A percentile compares a stretch with the other conserved stretches of the same genome.
These are phyloP conservation scores for Coemansia sp. DNA, from an alignment of 192 early-diverging fungal genomes.

Conservation along the genomic window DNA sequence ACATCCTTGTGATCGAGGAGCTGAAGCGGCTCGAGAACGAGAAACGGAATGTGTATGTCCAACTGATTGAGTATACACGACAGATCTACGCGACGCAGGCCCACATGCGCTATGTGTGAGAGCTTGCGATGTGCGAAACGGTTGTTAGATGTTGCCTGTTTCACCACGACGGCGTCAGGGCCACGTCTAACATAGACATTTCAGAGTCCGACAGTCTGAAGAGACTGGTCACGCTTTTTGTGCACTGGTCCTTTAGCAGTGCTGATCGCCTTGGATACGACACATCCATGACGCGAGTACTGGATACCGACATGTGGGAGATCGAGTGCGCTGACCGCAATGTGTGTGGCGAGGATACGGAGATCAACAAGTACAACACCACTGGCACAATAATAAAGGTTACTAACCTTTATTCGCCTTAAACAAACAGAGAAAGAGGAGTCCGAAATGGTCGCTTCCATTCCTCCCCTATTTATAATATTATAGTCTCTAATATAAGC, in stretches of 20 bases:
- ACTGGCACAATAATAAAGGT: not conserved
- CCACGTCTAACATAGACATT: not conserved
- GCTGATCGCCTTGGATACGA: conserved; percentile 9
- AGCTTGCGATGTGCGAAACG: not conserved
- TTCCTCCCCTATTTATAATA: too few species aligned
- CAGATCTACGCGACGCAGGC: conserved; percentile 2
- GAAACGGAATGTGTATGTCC: not conserved
- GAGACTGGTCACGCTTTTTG: conserved; percentile 5
- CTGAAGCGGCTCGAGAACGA: not conserved
- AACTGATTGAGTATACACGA: not conserved
- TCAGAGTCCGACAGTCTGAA: not conserved
- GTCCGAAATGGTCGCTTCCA: too few species aligned
- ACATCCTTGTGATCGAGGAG: not conserved
- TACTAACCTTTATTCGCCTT: too few species aligned
- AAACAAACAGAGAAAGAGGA: too few species aligned
- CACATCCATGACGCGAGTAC: not conserved
- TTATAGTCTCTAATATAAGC: too few species aligned
- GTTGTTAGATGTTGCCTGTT: not conserved
- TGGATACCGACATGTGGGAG: not conserved
- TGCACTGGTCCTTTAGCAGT: conserved; percentile 18
- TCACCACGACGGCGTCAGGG: not conserved
- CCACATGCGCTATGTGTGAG: conserved; percentile 16
- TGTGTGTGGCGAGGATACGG: not conserved
- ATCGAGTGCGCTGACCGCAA: not conserved
- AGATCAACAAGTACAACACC: not conserved